phyloP scores from a whole-genome alignment of 1,284 basidiomycete genomes.

The Austropuccinia psidii region DNA sequence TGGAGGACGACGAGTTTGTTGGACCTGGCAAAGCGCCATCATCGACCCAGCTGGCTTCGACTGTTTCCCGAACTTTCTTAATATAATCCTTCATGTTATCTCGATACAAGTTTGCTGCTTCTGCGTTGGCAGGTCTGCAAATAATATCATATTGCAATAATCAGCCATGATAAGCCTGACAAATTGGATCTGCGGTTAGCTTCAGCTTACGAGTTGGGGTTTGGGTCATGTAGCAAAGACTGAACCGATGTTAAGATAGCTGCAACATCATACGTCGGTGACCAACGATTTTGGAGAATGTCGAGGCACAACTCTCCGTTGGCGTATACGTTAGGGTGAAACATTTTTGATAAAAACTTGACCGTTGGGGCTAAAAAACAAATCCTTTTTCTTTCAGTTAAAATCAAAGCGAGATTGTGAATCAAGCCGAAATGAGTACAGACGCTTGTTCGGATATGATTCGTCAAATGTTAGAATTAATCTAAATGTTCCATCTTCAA shows the following conservation, averaged over 20 bases:
- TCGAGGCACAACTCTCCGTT: constrained; percentile 97
- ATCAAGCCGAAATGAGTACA: not conserved
- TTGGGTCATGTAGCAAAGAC: constrained; percentile 89
- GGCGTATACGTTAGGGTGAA: constrained; percentile 97
- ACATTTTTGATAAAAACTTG: constrained; percentile 95
- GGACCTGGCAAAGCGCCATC: constrained; percentile 39
- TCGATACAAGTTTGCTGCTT: constrained; percentile 88
- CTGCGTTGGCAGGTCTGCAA: constrained; percentile 87
- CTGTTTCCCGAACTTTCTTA: constrained; percentile 67
- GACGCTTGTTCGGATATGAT: constrained; percentile 87
- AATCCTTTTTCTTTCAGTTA: not conserved
- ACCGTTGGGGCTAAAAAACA: constrained; percentile 63
- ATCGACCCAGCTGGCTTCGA: constrained; percentile 47
- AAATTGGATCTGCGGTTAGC: not conserved
- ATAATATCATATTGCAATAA: not conserved
- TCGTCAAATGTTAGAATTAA: constrained; percentile 92
- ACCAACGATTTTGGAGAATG: constrained; percentile 97
- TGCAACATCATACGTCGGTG: constrained; percentile 95
- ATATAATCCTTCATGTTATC: constrained; percentile 99
- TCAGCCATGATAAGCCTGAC: not conserved
- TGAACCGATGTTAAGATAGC: constrained; percentile 95
- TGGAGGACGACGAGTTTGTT: constrained; percentile 6
- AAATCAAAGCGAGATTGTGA: not conserved
- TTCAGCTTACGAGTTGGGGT: constrained; percentile 64
- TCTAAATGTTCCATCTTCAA: constrained; percentile 98